phyloP scores from a whole-genome alignment of 1,284 basidiomycete species.

The Erythrobasidium hasegawianum region DNA sequence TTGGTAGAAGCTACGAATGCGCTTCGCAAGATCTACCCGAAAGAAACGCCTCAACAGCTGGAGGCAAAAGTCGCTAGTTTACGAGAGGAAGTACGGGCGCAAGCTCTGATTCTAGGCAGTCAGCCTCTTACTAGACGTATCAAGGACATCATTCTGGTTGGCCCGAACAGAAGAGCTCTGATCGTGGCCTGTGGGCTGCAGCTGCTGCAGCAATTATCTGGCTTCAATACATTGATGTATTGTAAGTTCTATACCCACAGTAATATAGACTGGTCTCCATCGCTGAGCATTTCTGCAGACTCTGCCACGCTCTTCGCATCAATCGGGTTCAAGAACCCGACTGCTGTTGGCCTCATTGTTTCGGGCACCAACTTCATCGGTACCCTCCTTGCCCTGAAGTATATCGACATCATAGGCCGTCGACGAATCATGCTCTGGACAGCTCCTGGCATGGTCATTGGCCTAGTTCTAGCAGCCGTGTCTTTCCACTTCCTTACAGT shows the following conservation, averaged over 20 bases:
- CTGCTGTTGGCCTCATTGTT: conserved; percentile 45
- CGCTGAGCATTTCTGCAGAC: too few relatives aligned
- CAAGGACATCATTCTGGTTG: conserved; percentile 27
- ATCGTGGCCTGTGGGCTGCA: conserved; percentile 37
- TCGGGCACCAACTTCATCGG: conserved; percentile 19
- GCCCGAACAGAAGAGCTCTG: conserved; percentile 45
- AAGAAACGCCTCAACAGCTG: conserved; percentile 18
- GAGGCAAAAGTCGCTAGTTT: conserved; percentile 56
- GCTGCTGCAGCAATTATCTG: conserved; percentile 47
- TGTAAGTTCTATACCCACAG: not conserved
- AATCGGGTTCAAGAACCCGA: conserved; percentile 49
- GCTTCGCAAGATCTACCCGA: conserved; percentile 61
- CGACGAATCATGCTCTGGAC: conserved; percentile 71
- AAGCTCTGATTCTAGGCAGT: conserved; percentile 13
- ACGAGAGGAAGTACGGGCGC: conserved; percentile 43
- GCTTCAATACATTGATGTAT: conserved; percentile 50
- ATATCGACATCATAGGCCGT: conserved; percentile 73
- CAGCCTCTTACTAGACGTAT: conserved; percentile 13
- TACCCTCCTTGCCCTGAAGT: conserved; percentile 32
- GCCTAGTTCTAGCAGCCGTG: conserved; percentile 64
- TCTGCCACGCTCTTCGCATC: conserved; percentile 47
- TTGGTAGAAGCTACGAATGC: conserved; percentile 55
- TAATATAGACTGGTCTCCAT: too few relatives aligned
- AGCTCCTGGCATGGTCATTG: conserved; percentile 70
- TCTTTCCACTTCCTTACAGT: conserved; percentile 59